Evolutionary conservation across 495 filamentous ascomycete genomes (phyloP).

Genomic region (Filosporella fistucella): DNA sequence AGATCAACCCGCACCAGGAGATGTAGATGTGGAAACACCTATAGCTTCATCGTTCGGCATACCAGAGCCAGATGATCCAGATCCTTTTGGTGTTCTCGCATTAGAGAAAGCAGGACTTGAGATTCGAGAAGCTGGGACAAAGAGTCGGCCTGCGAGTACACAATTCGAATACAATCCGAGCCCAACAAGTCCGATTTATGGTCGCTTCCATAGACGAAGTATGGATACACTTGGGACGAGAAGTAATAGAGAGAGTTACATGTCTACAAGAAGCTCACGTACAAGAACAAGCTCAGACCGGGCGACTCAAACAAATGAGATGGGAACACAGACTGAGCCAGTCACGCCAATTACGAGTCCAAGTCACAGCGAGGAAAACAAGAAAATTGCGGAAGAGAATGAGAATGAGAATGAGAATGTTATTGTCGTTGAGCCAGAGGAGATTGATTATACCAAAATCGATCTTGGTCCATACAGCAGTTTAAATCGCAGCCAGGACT

Average conservation of each 20-base stretch:
- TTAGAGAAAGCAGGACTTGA: conserved; percentile 79
- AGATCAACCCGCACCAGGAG: conserved; percentile 64
- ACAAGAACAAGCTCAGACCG: conserved; percentile 50
- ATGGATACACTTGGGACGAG: conserved; percentile 53
- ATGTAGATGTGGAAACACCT: conserved; percentile 56
- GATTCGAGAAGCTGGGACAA: conserved; percentile 79
- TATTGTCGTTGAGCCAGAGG: conserved; percentile 27
- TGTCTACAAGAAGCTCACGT: conserved; percentile 36
- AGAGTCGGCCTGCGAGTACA: conserved; percentile 60
- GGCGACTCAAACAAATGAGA: conserved; percentile 56
- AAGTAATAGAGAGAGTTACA: conserved; percentile 64
- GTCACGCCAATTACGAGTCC: conserved; percentile 41
- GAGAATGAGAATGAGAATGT: conserved; percentile 12
- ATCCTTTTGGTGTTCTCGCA: conserved; percentile 84
- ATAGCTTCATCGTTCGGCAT: conserved; percentile 60
- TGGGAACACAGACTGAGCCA: conserved; percentile 44
- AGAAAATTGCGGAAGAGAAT: conserved; percentile 21
- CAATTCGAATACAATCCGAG: conserved; percentile 77
- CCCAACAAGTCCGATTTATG: conserved; percentile 71
- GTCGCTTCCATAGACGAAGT: conserved; percentile 62
- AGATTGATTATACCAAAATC: conserved; percentile 51
- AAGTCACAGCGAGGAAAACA: conserved; percentile 34
- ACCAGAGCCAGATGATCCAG: conserved; percentile 72
- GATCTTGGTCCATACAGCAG: conserved; percentile 40
- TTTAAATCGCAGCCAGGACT: conserved; percentile 20